Conservation (phyloP, 257 asterid species). For the Asclepias syriaca region DNA sequence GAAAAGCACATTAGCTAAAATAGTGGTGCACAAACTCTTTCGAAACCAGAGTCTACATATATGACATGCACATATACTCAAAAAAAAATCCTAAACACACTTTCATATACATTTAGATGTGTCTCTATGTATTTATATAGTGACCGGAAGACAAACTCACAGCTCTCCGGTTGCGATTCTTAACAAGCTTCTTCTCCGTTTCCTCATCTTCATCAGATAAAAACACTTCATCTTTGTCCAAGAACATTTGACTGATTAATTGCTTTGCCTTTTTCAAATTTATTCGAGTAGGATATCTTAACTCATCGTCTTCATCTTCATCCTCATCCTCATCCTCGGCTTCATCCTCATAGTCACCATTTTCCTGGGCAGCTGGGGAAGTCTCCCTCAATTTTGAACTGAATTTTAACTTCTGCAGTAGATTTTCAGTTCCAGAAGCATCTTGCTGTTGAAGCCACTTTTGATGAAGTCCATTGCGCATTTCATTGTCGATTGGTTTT, state of each 20-base stretch:
- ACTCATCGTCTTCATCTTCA: conserved; percentile 39
- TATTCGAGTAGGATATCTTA: conserved; percentile 35
- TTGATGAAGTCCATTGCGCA: conserved; percentile 83
- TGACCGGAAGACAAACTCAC: conserved; percentile 34
- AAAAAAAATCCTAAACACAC: background rate
- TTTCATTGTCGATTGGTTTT: conserved; percentile 51
- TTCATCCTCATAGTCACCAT: conserved; percentile 48
- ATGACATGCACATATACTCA: background rate
- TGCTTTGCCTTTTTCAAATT: conserved; percentile 63
- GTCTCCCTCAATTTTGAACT: conserved; percentile 42
- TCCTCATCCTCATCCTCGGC: conserved; percentile 38
- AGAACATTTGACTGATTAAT: conserved; percentile 55
- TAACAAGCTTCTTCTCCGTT: conserved; percentile 40
- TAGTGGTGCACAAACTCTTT: background rate
- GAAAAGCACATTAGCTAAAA: background rate
- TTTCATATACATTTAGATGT: no score
- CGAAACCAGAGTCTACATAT: background rate
- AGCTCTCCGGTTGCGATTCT: conserved; percentile 46
- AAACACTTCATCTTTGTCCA: conserved; percentile 72
- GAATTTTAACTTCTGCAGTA: conserved; percentile 65
- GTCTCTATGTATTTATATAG: background rate
- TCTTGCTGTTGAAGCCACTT: conserved; percentile 99
- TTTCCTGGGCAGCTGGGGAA: conserved; percentile 37
- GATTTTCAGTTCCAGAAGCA: conserved; percentile 88
- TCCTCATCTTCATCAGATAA: conserved; percentile 80